Percentiles rank a stretch among this genome's conserved stretches.
Conservation (phyloP, 495 filamentous ascomycete genomes). For the Recurvomyces mirabilis region DNA sequence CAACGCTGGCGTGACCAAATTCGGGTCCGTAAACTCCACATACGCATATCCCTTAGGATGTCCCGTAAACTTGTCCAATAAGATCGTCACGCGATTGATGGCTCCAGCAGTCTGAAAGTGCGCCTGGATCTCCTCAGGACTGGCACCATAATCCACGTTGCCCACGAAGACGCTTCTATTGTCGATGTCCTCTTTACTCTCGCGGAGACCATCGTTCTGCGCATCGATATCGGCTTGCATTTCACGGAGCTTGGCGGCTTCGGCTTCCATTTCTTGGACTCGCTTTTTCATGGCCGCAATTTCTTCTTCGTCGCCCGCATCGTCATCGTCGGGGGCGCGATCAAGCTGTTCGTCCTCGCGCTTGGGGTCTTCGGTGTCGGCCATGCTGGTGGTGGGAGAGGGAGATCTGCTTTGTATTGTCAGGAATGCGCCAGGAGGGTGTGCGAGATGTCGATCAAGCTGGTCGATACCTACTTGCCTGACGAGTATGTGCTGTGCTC, state of each 20-base stretch:
- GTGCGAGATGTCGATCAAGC: no score
- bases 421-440: not conserved
- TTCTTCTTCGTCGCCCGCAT: constrained; percentile 50
- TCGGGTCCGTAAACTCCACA: constrained; percentile 95
- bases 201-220: constrained; percentile 66
- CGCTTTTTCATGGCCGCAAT: constrained; percentile 96
- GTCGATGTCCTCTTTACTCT: constrained; percentile 94
- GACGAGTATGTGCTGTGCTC: no score
- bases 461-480: no score
- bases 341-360: constrained; percentile 46
- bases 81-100: constrained; percentile 96
- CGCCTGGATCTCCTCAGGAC: constrained; percentile 96
- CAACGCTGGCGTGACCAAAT: constrained; percentile 81
- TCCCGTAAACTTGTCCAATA: constrained; percentile 95
- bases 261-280: constrained; percentile 97
- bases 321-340: constrained; percentile 23
- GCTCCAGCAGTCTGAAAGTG: constrained; percentile 97
- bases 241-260: constrained; percentile 90
- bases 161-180: constrained; percentile 94
- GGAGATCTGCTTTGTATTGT: not conserved
- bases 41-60: constrained; percentile 99
- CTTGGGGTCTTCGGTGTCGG: constrained; percentile 1
- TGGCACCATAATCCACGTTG: constrained; percentile 96
- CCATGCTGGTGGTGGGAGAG: constrained; percentile 2
- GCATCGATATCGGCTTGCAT: constrained; percentile 90